phyloP scores from a whole-genome alignment of 202 grass and related monocot genomes.

The Setaria viridis region DNA sequence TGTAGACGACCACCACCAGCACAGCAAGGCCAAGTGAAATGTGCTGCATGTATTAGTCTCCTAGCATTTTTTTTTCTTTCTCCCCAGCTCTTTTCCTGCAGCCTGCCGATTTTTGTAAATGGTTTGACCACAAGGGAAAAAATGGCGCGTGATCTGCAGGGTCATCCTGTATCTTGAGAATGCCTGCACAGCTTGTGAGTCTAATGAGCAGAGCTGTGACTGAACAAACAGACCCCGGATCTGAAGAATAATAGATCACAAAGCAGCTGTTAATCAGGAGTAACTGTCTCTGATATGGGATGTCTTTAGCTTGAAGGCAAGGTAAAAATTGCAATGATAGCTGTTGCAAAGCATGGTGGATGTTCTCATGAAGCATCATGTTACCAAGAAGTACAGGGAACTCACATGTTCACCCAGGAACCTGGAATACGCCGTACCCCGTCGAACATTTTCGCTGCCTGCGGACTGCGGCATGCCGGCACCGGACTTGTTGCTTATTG shows the following conservation, averaged over 20 bases:
- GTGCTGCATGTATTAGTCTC: constrained; percentile 4
- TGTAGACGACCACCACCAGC: constrained; percentile 41
- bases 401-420: neutral
- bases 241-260: constrained; percentile 9
- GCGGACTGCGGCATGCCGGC: neutral
- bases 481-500: neutral
- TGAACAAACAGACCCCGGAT: neutral
- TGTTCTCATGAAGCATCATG: neutral
- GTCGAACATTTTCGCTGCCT: neutral
- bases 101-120: constrained; percentile 48
- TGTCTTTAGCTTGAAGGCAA: constrained; percentile 4
- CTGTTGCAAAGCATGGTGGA: neutral
- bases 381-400: neutral
- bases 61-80: neutral
- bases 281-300: neutral
- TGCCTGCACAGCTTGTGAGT: constrained; percentile 28
- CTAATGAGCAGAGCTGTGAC: constrained; percentile 32
- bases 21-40: neutral
- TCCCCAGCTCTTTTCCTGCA: neutral
- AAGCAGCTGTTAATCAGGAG: neutral
- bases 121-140: constrained; percentile 13
- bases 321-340: constrained; percentile 30
- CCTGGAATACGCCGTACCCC: neutral
- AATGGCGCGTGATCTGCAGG: constrained; percentile 30
- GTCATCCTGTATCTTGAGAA: neutral